Evolutionary conservation across 2,329 filamentous ascomycete species (phyloP), one percentile per base, ranked within the genome.

Genomic region (Fusarium vanettenii): DNA sequence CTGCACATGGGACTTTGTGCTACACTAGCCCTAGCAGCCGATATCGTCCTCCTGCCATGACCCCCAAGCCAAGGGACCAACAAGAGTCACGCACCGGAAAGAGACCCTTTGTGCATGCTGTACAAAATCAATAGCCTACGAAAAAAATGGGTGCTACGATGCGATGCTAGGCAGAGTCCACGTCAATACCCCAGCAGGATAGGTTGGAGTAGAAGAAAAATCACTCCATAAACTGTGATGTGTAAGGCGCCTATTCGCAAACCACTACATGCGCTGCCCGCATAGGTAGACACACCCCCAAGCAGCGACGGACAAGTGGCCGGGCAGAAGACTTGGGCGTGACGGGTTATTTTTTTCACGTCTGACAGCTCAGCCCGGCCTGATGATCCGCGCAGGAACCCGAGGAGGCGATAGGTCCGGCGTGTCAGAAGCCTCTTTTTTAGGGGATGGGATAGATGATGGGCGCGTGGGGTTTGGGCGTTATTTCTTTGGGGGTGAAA

Each of bases 351-450:
- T 25, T 59, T 33, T 57, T 67, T 63, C 69, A 52, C 25, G 48
- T 61, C 71, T 72, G 77, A 77, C 77, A 76, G 74, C 72, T 79
- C 70, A 76, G 72, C 60, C 62, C 71, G 76, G 76, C 73, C 73
- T 78, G 74, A 79, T 80, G 78, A 79, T 73, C 79, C 75, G 78
- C 73, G 79, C 79, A 80, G 79, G 79, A 80, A 80, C 79, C 79
- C 79, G 79, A 69, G 61, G 63, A 66, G 67, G 60, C 71, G 70
- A 78, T 78, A 78, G 76, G 78, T 66, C 64, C 66, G 56, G 72
- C 66, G 48, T 55, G 48, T 55, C 48, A 20, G 48, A 52, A 52
- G 25, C 72, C 66, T 64, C 72, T 57, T 55, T 29, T 29, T n/a
- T 22, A 39, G 25, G 27, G 41, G 41, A 52, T 25, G 29, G 45